Evolutionary conservation across 2,329 filamentous ascomycete species (phyloP).

Genomic region (Fusarium stilboides): DNA sequence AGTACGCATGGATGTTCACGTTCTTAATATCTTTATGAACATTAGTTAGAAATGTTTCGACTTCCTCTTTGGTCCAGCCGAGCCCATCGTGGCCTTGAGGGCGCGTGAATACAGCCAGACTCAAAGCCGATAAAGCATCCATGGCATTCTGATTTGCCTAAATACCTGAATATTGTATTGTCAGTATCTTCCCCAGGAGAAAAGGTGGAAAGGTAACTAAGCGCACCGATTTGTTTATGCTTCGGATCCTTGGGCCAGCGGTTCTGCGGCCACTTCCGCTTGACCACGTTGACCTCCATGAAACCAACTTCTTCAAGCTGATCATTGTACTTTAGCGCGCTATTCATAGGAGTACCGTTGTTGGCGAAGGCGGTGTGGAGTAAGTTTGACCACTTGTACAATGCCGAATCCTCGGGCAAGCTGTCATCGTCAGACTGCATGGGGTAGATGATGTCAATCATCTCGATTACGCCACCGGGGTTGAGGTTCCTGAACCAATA

Average conservation of each 20-base stretch:
- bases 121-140: neutral
- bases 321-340: constrained; percentile 15
- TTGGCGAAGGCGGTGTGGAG: constrained; percentile 11
- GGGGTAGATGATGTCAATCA: constrained; percentile 36
- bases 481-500: neutral
- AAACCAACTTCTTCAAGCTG: constrained; percentile 30
- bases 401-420: neutral
- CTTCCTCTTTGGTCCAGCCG: constrained; percentile 1
- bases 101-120: neutral
- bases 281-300: constrained; percentile 1
- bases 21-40: constrained; percentile 9
- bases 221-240: constrained; percentile 37
- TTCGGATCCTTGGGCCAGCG: constrained; percentile 27
- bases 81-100: neutral
- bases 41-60: neutral
- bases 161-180: neutral
- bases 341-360: constrained; percentile 11
- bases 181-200: neutral
- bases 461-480: constrained; percentile 19
- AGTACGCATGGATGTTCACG: neutral
- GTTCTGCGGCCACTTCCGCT: constrained; percentile 30
- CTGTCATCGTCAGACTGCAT: constrained; percentile 22
- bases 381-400: constrained; percentile 21
- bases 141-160: neutral
- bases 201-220: neutral